Conservation (phyloP, 2,329 filamentous ascomycete species). For the Cladosporium sphaerospermum region DNA sequence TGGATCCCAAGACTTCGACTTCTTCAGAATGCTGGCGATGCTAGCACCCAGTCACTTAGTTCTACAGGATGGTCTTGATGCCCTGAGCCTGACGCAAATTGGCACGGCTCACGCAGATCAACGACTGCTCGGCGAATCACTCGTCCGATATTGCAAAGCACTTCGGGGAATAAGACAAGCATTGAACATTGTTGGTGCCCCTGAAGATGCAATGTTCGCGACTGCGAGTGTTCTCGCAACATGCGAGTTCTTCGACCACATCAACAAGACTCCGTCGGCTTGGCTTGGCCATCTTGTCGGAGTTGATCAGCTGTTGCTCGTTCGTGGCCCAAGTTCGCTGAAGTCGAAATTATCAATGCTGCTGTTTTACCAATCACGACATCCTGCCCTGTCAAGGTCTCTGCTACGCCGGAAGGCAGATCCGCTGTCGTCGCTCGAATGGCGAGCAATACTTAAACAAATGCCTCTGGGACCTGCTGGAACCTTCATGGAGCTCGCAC, state of each 20-base stretch:
- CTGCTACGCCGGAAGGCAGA: constrained; percentile 24
- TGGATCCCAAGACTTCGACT: constrained; percentile 19
- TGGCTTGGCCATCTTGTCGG: constrained; percentile 27
- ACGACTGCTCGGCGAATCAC: constrained; percentile 20
- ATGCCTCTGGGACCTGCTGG: background rate
- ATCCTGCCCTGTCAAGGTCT: constrained; percentile 22
- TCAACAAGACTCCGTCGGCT: constrained; percentile 22
- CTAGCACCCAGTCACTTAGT: constrained; percentile 16
- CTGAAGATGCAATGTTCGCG: constrained; percentile 26
- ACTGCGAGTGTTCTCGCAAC: constrained; percentile 24
- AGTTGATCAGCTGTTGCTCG: constrained; percentile 23
- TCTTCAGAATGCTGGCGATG: constrained; percentile 20
- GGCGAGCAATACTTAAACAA: constrained; percentile 17
- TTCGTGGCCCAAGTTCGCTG: constrained; percentile 23
- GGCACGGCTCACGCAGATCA: constrained; percentile 23
- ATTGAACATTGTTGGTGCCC: constrained; percentile 12
- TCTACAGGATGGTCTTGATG: constrained; percentile 23
- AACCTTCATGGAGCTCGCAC: constrained; percentile 15
- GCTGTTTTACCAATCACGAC: constrained; percentile 24
- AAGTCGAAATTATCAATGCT: constrained; percentile 21
- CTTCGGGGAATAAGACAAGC: constrained; percentile 19
- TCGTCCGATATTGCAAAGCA: constrained; percentile 21
- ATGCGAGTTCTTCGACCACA: constrained; percentile 29
- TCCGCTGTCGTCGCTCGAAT: constrained; percentile 23
- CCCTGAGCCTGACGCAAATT: constrained; percentile 25